Base-by-base conservation (phyloP, 257 asterid species). In the Nicotiana otophora region DNA sequence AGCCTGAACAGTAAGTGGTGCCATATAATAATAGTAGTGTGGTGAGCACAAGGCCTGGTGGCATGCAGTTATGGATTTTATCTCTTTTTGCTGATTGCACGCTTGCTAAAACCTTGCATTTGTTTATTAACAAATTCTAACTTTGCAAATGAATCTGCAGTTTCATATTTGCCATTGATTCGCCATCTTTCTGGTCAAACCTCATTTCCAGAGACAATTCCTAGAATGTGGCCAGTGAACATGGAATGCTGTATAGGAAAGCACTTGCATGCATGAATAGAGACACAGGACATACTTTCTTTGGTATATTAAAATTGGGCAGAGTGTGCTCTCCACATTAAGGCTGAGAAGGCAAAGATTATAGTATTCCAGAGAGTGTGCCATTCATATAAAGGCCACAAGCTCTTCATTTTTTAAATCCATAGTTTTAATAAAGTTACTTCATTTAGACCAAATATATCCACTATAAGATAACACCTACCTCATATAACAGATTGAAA, bases 241-340 rank as follows among this genome's bases (percentile, higher is more conserved):
- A 82, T 87, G 88, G 88, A 84, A 80, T 58, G 57, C 70, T 77
- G 78, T 10, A 60, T 82, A 81, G 83, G 88, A 84, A 83, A 86
- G 86, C 89, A 87, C 86, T 86, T 53, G 63, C 39, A 48, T 74
- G 62, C 67, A 46, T 60, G 10, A 20, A 7, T 51, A 83, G 84
- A 39, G 55, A 5, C 36, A 81, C 8, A 80, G 66, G 36, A 53
- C 60, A 48, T 14, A 8, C 19, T 48, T 51, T 20, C 4, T 74
- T 74, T 48, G 42, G 80, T 15, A 65, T 86, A 83, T 82, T 79
- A 77, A 84, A 84, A 85, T 46, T 2, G 42, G 86, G 85, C 82
- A 90, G 91, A 92, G 92, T 88, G 93, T 91, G 93, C 78, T 54
- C 75, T 81, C 89, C 97, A 90, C 90, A 84, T 81, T 60, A 53